Conservation (phyloP, 805 yeast species). For the Metschnikowia anglica region DNA sequence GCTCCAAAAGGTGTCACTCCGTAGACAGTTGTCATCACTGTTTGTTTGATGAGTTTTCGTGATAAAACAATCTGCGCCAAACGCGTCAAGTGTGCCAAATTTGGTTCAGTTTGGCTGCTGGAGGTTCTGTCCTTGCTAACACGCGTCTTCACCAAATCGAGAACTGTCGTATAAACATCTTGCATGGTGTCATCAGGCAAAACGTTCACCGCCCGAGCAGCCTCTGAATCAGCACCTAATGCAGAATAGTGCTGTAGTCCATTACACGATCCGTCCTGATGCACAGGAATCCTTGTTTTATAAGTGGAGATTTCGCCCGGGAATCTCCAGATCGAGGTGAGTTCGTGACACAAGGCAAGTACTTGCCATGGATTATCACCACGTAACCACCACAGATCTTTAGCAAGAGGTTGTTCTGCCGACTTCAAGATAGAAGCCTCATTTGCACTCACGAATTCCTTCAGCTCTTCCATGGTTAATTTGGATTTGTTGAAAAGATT, state of each 20-base stretch:
- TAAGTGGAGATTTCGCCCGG: conserved; percentile 22
- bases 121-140: conserved; percentile 11
- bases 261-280: conserved; percentile 47
- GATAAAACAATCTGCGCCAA: conserved; percentile 21
- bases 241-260: conserved; percentile 50
- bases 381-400: conserved; percentile 34
- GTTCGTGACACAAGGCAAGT: conserved; percentile 36
- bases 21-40: conserved; percentile 47
- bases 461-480: conserved; percentile 25
- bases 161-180: conserved; percentile 38
- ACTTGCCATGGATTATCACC: conserved; percentile 44
- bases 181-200: conserved; percentile 24
- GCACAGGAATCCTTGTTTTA: conserved; percentile 35
- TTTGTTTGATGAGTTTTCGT: conserved; percentile 40
- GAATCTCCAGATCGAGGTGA: conserved; percentile 21
- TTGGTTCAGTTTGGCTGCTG: conserved; percentile 1
- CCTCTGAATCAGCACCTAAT: conserved; percentile 36
- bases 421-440: conserved; percentile 25
- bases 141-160: conserved; percentile 24
- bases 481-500: conserved; percentile 34
- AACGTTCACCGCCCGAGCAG: conserved; percentile 42
- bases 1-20: conserved; percentile 44
- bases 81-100: conserved; percentile 19
- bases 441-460: conserved; percentile 28
- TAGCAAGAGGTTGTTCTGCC: conserved; percentile 28